Evolutionary conservation across 2,329 filamentous ascomycete species (phyloP), one percentile per base, ranked within the genome.

Genomic region (Diplocarpon mali): DNA sequence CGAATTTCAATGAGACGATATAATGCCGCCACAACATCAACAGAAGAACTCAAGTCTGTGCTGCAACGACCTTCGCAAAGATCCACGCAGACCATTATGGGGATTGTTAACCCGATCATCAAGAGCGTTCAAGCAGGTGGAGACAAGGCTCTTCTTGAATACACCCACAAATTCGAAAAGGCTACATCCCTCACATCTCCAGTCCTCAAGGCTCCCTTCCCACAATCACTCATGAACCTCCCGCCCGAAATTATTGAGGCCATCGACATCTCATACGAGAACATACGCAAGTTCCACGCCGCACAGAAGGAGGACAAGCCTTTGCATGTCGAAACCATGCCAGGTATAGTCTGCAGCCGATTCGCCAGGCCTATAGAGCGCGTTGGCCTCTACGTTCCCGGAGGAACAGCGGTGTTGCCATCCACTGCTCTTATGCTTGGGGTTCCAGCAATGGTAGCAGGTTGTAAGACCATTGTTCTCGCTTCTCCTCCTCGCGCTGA

Each of bases 101-200:
- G 80, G 52, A 90, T 96, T 42, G 86, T 95, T 47, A 79, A 77
- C 30, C 92, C 92, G 1, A 98, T 98, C 57, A 87, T 98, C 59
- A 79, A 90, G 46, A 85, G 89, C 38, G 83, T 98, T 44, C 84
- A 81, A 45, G 73, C 77, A 35, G 78, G 85, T 29, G 92, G 92
- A 42, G 92, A 98, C 65, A 83, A 83, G 57, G 89, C 87, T 2
- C 73, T 98, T 17, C 74, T 98, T 36, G 83, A 85, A 40, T 96
- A 95, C 65, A 96, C 92, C 1, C 89, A 95, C 74, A 95, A 93
- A 65, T 98, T 98, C 56, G 92, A 98, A 62, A 95, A 90, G 68
- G 92, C 90, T 1, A 94, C 86, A 0, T 90, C 85, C 2, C 71
- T 98, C 48, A 92, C 78, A 12, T 90, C 88, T 1, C 87, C 90